Percentiles rank a stretch among this genome's conserved stretches.
Conservation (phyloP, 495 filamentous ascomycete genomes). For the Lineolata rhizophorae region DNA sequence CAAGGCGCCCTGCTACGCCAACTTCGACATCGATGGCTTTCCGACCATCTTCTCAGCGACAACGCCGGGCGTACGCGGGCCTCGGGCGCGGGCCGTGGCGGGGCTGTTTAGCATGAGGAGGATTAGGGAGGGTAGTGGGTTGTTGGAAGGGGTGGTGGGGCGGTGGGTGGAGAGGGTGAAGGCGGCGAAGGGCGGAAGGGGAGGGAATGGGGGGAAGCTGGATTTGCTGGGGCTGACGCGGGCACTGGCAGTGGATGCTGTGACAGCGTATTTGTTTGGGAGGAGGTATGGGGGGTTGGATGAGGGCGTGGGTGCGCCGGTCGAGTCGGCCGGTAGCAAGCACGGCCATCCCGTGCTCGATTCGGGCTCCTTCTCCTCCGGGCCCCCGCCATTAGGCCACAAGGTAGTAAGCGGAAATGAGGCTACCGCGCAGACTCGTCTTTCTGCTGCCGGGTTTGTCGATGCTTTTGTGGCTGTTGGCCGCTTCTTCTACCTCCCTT, state of each 20-base stretch:
- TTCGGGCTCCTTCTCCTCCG: too few relatives aligned
- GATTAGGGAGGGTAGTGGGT: conserved; percentile 15
- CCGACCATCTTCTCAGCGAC: conserved; percentile 28
- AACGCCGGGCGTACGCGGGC: conserved; percentile 18
- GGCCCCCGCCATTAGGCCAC: too few relatives aligned
- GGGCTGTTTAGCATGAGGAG: conserved; percentile 23
- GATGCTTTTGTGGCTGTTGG: conserved; percentile 26
- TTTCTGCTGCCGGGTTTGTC: conserved; percentile 9
- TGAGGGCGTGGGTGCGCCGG: conserved; percentile 2
- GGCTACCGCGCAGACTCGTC: too few relatives aligned
- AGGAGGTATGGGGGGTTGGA: conserved; percentile 20
- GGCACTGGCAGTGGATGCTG: conserved; percentile 24
- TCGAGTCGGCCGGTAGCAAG: conserved; percentile 1
- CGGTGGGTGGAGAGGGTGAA: conserved; percentile 18
- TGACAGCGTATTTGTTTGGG: conserved; percentile 25
- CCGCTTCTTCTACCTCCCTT: conserved; percentile 25
- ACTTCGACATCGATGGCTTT: conserved; percentile 30
- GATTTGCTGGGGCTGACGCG: conserved; percentile 24
- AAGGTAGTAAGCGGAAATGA: too few relatives aligned
- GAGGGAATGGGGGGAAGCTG: conserved; percentile 4
- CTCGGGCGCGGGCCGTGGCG: conserved; percentile 26
- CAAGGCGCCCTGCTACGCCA: conserved; percentile 8
- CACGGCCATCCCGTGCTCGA: too few relatives aligned
- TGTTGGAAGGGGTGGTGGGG: conserved; percentile 18
- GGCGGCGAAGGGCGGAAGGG: too few relatives aligned